A percentile compares a stretch with the other conserved stretches of the same genome.
phyloP scores from a whole-genome alignment of 2,329 filamentous ascomycete species.

The Calycina marina region DNA sequence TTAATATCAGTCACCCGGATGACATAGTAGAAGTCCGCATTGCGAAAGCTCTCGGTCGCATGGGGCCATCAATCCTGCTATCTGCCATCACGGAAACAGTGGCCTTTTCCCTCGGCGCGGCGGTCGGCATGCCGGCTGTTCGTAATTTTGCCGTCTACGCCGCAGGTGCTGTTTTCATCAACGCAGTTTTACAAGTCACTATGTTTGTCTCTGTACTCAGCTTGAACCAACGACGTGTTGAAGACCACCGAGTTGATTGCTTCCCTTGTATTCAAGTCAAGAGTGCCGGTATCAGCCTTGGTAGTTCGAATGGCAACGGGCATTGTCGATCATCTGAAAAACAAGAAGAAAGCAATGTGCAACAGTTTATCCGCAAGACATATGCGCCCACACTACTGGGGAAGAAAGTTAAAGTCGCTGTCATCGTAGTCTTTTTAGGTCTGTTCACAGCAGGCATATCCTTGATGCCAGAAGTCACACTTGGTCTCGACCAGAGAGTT shows the following conservation, averaged over 20 bases:
- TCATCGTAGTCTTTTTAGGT: conserved; percentile 73
- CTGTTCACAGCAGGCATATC: conserved; percentile 76
- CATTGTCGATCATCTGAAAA: conserved; percentile 27
- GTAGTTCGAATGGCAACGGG: conserved; percentile 42
- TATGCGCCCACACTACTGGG: conserved; percentile 75
- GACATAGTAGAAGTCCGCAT: conserved; percentile 76
- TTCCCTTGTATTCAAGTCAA: conserved; percentile 78
- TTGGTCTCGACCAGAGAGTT: conserved; percentile 88
- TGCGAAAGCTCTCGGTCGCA: conserved; percentile 77
- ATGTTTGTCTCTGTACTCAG: conserved; percentile 91
- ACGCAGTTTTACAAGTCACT: conserved; percentile 90
- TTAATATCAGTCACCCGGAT: conserved; percentile 85
- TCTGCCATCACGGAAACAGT: conserved; percentile 91
- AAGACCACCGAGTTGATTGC: conserved; percentile 79
- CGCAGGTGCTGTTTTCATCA: conserved; percentile 90
- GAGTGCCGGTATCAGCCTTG: conserved; percentile 53
- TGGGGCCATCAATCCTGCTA: conserved; percentile 91
- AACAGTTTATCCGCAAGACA: conserved; percentile 76
- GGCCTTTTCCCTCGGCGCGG: conserved; percentile 81
- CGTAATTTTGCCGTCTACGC: conserved; percentile 96
- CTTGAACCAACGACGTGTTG: conserved; percentile 81
- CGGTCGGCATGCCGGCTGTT: conserved; percentile 95
- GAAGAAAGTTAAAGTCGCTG: conserved; percentile 61
- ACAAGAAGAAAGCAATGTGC: conserved; percentile 70
- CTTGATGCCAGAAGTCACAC: conserved; percentile 66